These are phyloP conservation scores for Wickerhamomyces chaumierensis DNA, from an alignment of 805 yeast species.

Conservation along the genomic window DNA sequence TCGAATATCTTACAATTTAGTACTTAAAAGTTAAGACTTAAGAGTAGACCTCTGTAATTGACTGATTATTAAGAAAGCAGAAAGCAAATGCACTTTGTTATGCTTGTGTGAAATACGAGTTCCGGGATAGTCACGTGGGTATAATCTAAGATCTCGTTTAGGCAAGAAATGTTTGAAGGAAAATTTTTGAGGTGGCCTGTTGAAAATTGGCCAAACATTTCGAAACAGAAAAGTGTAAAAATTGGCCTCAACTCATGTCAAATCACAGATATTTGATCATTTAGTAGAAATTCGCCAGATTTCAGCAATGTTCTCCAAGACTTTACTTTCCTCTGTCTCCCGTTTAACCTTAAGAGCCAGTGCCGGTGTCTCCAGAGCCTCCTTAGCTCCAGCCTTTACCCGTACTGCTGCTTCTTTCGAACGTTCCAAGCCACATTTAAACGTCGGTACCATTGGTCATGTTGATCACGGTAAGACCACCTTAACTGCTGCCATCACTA, in stretches of 20 bases:
- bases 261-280: background rate
- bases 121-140: too few species aligned
- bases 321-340: conserved; percentile 4
- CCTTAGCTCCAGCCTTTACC: background rate
- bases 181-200: too few species aligned
- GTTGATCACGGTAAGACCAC: conserved; percentile 99
- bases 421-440: conserved; percentile 94
- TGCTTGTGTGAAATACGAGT: too few species aligned
- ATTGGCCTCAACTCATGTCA: background rate
- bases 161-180: too few species aligned
- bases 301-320: conserved; percentile 1
- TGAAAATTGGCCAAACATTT: background rate
- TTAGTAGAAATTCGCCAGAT: background rate
- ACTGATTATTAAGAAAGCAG: too few species aligned
- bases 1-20: too few species aligned
- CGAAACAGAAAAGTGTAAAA: background rate
- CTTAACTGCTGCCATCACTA: conserved; percentile 96
- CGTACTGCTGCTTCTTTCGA: conserved; percentile 64
- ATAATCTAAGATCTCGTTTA: too few species aligned
- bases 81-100: too few species aligned
- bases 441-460: conserved; percentile 97
- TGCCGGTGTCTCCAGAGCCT: conserved; percentile 1
- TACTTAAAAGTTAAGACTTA: too few species aligned
- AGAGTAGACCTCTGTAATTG: too few species aligned
- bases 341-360: conserved; percentile 8